A percentile compares a stretch with the other conserved stretches of the same genome.
phyloP scores from a whole-genome alignment of 495 filamentous ascomycete species.

The Penicillium longicatenatum region DNA sequence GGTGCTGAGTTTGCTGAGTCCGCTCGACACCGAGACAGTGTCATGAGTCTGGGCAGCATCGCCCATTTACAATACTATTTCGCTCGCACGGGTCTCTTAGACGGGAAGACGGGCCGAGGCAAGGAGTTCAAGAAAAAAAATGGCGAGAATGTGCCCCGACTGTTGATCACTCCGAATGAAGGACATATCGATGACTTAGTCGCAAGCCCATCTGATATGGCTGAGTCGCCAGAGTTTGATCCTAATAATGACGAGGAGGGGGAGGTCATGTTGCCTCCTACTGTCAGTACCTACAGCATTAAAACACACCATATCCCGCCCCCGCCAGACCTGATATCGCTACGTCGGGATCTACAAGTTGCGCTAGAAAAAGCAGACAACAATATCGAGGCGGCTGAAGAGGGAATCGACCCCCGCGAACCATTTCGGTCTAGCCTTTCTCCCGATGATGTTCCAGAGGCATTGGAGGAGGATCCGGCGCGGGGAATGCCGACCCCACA shows the following conservation, averaged over 20 bases:
- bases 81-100: conserved; percentile 86
- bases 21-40: conserved; percentile 84
- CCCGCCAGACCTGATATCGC: conserved; percentile 75
- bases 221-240: conserved; percentile 46
- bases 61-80: conserved; percentile 98
- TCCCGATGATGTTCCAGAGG: conserved; percentile 32
- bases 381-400: conserved; percentile 56
- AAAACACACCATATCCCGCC: conserved; percentile 83
- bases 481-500: conserved; percentile 38
- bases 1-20: conserved; percentile 90
- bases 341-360: conserved; percentile 72
- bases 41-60: conserved; percentile 94
- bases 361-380: conserved; percentile 70
- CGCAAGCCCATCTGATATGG: conserved; percentile 55
- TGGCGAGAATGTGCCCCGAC: conserved; percentile 38
- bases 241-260: conserved; percentile 62
- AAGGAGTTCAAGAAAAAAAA: conserved; percentile 66
- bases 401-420: conserved; percentile 34
- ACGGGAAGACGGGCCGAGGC: conserved; percentile 88
- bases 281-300: conserved; percentile 92
- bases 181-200: conserved; percentile 45
- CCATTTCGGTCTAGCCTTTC: conserved; percentile 37
- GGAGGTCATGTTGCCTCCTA: conserved; percentile 84
- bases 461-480: conserved; percentile 38
- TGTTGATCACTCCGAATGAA: conserved; percentile 47